Evolutionary conservation across 2,329 filamentous ascomycete species (phyloP).

Genomic region (Clathrospora elynae): DNA sequence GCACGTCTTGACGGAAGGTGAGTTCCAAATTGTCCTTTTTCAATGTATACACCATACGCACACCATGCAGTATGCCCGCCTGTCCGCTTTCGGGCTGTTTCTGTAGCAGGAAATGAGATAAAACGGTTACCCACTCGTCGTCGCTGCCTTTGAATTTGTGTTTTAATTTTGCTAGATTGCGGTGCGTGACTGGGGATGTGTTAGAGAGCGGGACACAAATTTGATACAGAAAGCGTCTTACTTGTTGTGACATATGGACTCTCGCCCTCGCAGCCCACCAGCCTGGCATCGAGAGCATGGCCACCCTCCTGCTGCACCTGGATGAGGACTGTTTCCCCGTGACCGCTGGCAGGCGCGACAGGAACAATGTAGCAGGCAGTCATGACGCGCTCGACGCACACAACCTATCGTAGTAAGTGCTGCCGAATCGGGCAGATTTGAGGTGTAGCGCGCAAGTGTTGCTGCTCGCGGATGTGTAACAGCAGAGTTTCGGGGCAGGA

Average conservation of each 20-base stretch:
- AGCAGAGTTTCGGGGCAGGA: constrained; percentile 5
- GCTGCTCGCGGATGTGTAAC: neutral
- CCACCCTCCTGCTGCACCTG: constrained; percentile 61
- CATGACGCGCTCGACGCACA: constrained; percentile 12
- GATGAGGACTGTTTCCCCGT: constrained; percentile 63
- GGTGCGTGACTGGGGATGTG: constrained; percentile 39
- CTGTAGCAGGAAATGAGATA: constrained; percentile 62
- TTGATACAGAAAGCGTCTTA: constrained; percentile 52
- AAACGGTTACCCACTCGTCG: constrained; percentile 69
- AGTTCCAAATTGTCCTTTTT: constrained; percentile 61
- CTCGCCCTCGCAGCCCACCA: constrained; percentile 71
- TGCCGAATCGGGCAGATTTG: constrained; percentile 7
- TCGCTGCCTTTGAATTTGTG: constrained; percentile 44
- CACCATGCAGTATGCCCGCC: constrained; percentile 56
- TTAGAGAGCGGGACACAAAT: constrained; percentile 28
- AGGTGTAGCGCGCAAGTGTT: neutral
- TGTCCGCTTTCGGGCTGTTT: constrained; percentile 49
- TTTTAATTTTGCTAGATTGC: constrained; percentile 38
- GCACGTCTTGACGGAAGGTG: constrained; percentile 64
- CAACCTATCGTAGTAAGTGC: constrained; percentile 4
- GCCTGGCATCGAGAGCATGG: constrained; percentile 65
- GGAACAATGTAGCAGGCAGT: constrained; percentile 57
- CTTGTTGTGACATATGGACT: constrained; percentile 63
- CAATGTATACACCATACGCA: constrained; percentile 65
- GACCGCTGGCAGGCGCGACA: constrained; percentile 61